Conservation (phyloP, 2,329 filamentous ascomycete species). For the Tympanopsis confertula region DNA sequence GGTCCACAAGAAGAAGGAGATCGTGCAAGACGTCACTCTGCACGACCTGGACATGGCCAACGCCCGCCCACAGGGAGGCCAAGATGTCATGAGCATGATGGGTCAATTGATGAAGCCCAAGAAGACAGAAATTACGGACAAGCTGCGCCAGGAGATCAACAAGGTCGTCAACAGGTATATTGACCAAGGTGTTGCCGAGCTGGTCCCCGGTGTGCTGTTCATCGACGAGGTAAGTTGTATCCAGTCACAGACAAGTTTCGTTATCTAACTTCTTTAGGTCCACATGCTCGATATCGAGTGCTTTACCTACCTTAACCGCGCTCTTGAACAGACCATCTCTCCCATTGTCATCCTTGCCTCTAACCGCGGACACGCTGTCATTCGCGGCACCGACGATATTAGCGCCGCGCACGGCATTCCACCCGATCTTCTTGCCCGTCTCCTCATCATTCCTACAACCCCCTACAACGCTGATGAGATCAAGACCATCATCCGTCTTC, state of each 20-base stretch:
- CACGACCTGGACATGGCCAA: slow-evolving; percentile 96
- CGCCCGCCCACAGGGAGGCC: slow-evolving; percentile 84
- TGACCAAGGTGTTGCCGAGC: slow-evolving; percentile 91
- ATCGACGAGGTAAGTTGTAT: slow-evolving; percentile 73
- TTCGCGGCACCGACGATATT: slow-evolving; percentile 74
- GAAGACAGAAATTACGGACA: slow-evolving; percentile 99
- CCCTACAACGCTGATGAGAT: slow-evolving; percentile 83
- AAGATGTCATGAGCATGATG: slow-evolving; percentile 99
- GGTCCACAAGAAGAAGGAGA: slow-evolving; percentile 99
- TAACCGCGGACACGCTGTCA: slow-evolving; percentile 86
- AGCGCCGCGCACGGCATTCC: slow-evolving; percentile 87
- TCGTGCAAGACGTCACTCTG: slow-evolving; percentile 94
- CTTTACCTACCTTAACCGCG: slow-evolving; percentile 97
- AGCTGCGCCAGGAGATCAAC: slow-evolving; percentile 90
- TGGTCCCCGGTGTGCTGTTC: slow-evolving; percentile 95
- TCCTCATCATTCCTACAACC: slow-evolving; percentile 91
- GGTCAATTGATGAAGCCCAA: slow-evolving; percentile 98
- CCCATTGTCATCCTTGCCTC: slow-evolving; percentile 96
- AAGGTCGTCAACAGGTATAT: slow-evolving; percentile 99
- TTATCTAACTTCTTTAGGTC: slow-evolving; percentile 42
- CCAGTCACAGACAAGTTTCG: slow-evolving; percentile 5
- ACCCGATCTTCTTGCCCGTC: slow-evolving; percentile 79
- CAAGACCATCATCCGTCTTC: slow-evolving; percentile 77
- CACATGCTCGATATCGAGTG: slow-evolving; percentile 99
- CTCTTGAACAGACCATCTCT: slow-evolving; percentile 87